phyloP scores from a whole-genome alignment of 148 eudicot genomes.

The Amaranthus hypochondriacus region DNA sequence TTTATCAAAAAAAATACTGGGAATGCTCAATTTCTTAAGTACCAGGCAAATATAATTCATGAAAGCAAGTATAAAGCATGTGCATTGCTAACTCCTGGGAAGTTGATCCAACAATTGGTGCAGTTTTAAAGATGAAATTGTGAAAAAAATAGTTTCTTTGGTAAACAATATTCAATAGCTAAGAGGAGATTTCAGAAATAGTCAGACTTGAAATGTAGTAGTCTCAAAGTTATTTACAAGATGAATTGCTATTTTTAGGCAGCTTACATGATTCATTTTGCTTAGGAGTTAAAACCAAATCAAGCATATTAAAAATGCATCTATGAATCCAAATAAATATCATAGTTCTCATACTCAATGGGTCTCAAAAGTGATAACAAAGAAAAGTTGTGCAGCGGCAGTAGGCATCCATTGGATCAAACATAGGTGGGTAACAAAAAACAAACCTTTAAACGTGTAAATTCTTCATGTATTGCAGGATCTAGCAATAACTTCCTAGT shows the following conservation, averaged over 20 bases:
- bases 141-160: background rate
- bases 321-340: background rate
- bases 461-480: constrained; percentile 99
- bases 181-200: background rate
- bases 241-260: background rate
- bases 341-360: background rate
- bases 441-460: constrained; percentile 80
- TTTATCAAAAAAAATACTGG: background rate
- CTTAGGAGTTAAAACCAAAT: background rate
- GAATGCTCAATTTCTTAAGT: background rate
- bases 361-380: background rate
- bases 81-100: too few species aligned
- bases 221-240: background rate
- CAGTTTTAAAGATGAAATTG: too few species aligned
- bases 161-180: background rate
- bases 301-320: background rate
- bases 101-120: too few species aligned
- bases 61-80: background rate
- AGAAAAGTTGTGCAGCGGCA: constrained; percentile 6
- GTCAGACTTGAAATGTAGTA: background rate
- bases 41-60: background rate
- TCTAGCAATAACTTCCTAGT: constrained; percentile 84
- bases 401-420: background rate
- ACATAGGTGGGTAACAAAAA: constrained; percentile 7
- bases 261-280: background rate